Percentiles rank a stretch among this genome's conserved stretches.
These are phyloP conservation scores for Fusarium sp. DNA, from an alignment of 2,329 filamentous ascomycete species.

Conservation along the genomic window DNA sequence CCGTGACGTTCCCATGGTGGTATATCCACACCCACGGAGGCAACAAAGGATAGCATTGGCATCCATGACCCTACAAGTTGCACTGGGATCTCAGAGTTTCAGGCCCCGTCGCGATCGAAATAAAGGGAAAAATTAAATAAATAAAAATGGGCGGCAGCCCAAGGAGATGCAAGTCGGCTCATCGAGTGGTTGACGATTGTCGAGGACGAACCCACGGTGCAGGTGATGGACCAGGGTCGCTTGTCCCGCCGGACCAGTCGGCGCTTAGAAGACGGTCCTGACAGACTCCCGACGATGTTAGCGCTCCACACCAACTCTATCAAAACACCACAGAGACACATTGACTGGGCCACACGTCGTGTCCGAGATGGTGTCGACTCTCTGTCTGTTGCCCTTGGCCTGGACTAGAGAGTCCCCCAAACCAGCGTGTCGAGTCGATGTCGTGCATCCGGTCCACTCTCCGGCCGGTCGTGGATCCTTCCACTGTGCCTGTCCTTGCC, in stretches of 20 bases:
- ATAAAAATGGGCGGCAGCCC: slow-evolving; percentile 42
- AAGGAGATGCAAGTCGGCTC: slow-evolving; percentile 32
- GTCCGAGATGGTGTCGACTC: slow-evolving; percentile 38
- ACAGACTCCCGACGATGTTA: slow-evolving; percentile 40
- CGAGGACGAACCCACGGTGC: slow-evolving; percentile 47
- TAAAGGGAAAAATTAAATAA: slow-evolving; percentile 21
- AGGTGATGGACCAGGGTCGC: slow-evolving; percentile 55
- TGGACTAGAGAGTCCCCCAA: slow-evolving; percentile 8
- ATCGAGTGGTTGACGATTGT: slow-evolving; percentile 49
- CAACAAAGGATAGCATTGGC: slow-evolving; percentile 28
- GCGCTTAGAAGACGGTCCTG: slow-evolving; percentile 53
- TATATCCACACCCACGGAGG: slow-evolving; percentile 30
- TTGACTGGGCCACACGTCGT: slow-evolving; percentile 40
- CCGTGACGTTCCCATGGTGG: slow-evolving; percentile 28
- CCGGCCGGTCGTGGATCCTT: slow-evolving; percentile 5
- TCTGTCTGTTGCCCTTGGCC: slow-evolving; percentile 6
- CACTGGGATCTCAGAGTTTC: slow-evolving; percentile 33
- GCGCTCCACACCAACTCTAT: slow-evolving; percentile 47
- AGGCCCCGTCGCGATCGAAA: slow-evolving; percentile 28
- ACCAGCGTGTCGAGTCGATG: slow-evolving; percentile 61
- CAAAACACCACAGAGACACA: slow-evolving; percentile 36
- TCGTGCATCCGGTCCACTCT: slow-evolving; percentile 51
- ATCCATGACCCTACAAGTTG: slow-evolving; percentile 17
- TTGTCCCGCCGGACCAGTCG: slow-evolving; percentile 53
- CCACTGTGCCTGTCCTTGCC: slow-evolving; percentile 44